Evolutionary conservation across 2,329 filamentous ascomycete species (phyloP).

Genomic region (Stachybotrys elegans): DNA sequence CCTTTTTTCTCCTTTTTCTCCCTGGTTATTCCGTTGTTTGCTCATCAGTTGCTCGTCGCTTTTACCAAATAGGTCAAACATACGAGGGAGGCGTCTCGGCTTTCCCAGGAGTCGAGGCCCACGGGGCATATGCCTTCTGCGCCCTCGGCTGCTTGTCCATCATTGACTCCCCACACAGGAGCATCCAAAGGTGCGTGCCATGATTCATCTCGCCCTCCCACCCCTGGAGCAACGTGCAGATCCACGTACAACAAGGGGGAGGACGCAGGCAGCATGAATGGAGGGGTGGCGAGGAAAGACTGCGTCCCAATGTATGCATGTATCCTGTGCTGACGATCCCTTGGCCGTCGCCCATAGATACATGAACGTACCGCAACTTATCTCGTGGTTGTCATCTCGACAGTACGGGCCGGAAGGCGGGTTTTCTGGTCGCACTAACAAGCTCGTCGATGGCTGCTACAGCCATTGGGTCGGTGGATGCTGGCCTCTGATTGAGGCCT

Average conservation of each 20-base stretch:
- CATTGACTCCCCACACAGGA: slow-evolving; percentile 70
- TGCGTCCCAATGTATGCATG: too few species aligned
- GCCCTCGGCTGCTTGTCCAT: slow-evolving; percentile 85
- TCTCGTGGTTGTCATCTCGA: slow-evolving; percentile 83
- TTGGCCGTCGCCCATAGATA: slow-evolving; percentile 43
- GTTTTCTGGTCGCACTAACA: slow-evolving; percentile 91
- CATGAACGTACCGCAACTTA: slow-evolving; percentile 70
- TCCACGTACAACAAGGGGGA: too few species aligned
- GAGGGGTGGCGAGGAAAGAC: slow-evolving; percentile 20
- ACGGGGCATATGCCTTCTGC: slow-evolving; percentile 96
- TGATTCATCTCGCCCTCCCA: too few species aligned
- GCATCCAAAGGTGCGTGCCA: slow-evolving; percentile 64
- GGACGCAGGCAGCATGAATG: too few species aligned
- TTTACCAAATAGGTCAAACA: slow-evolving; percentile 62
- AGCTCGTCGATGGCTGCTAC: slow-evolving; percentile 96
- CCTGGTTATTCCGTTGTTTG: too few species aligned
- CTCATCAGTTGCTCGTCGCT: too few species aligned
- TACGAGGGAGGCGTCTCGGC: slow-evolving; percentile 92
- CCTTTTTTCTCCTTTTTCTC: too few species aligned
- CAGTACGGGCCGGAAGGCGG: slow-evolving; percentile 91
- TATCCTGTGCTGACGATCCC: slow-evolving; percentile 26
- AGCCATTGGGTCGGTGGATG: slow-evolving; percentile 96
- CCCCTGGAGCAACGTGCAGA: too few species aligned
- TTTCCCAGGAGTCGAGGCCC: slow-evolving; percentile 81
- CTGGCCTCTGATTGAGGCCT: slow-evolving; percentile 85